phyloP scores from a whole-genome alignment of 768 basidiomycete genomes.

The Ramaria sp. region DNA sequence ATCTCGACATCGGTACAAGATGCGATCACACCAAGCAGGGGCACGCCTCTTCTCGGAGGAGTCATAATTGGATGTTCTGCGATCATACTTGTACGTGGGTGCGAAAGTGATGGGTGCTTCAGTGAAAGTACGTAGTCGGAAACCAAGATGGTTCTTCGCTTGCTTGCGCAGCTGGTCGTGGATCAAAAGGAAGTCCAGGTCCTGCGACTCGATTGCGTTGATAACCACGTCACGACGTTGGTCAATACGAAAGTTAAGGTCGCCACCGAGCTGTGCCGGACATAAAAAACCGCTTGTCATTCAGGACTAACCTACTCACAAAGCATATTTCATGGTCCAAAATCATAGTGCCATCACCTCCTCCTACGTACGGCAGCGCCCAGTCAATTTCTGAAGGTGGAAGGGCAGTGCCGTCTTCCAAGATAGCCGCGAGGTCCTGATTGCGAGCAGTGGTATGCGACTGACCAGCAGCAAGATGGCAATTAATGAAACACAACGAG shows the following conservation, averaged over 20 bases:
- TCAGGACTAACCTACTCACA: constrained; percentile 32
- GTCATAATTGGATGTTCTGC: constrained; percentile 68
- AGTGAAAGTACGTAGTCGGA: constrained; percentile 71
- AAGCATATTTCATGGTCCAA: constrained; percentile 94
- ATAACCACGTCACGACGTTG: constrained; percentile 79
- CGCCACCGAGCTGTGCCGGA: constrained; percentile 62
- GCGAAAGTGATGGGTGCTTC: constrained; percentile 78
- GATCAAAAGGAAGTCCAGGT: constrained; percentile 47
- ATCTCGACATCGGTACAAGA: constrained; percentile 63
- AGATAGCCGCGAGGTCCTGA: constrained; percentile 74
- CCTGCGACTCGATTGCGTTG: constrained; percentile 54
- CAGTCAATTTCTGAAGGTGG: constrained; percentile 33
- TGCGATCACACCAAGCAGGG: constrained; percentile 96
- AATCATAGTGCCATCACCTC: constrained; percentile 88
- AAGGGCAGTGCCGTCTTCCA: constrained; percentile 74
- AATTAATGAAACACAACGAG: constrained; percentile 91
- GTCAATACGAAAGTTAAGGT: constrained; percentile 97
- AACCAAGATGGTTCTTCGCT: constrained; percentile 77
- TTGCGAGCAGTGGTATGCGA: constrained; percentile 73
- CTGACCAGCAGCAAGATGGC: constrained; percentile 95
- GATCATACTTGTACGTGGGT: constrained; percentile 95
- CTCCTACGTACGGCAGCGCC: constrained; percentile 68
- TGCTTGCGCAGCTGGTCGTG: constrained; percentile 90
- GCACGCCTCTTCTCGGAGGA: constrained; percentile 78
- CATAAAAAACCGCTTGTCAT: neutral